A percentile compares a stretch with the other conserved stretches of the same genome.
Conservation (phyloP, 495 filamentous ascomycete genomes). For the Podospora bellae-mahoneyi region DNA sequence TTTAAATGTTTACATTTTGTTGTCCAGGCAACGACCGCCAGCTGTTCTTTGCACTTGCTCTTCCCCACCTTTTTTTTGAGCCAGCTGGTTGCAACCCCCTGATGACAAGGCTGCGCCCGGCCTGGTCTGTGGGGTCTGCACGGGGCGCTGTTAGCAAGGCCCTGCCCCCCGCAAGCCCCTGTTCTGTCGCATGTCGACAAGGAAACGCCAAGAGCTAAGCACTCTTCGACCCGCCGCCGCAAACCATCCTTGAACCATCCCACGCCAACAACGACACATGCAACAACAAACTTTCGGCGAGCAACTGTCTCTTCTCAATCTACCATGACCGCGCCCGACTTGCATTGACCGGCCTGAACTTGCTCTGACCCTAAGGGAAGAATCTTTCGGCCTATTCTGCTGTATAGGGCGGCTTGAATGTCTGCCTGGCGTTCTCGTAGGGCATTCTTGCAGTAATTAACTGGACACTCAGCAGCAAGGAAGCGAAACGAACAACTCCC, state of each 20-base stretch:
- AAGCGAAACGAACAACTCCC: not conserved
- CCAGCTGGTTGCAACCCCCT: conserved; percentile 5
- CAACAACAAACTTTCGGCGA: not conserved
- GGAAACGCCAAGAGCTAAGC: not conserved
- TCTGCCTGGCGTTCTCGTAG: conserved; percentile 1
- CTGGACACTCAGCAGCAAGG: not conserved
- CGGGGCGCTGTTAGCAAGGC: not conserved
- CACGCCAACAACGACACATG: not conserved
- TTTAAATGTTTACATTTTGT: conserved; percentile 22
- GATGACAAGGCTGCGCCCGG: conserved; percentile 2
- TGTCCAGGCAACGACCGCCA: conserved; percentile 12
- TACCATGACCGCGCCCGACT: not conserved
- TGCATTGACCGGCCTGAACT: not conserved
- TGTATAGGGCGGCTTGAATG: not conserved
- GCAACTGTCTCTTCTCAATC: not conserved
- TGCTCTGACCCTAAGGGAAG: not conserved
- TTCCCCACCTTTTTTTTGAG: not conserved
- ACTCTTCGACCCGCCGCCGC: not conserved
- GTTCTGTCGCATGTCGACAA: not conserved
- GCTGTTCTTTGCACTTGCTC: not conserved
- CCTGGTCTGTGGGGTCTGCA: not conserved
- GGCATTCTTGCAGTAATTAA: not conserved
- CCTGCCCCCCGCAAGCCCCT: not conserved
- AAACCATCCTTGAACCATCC: not conserved
- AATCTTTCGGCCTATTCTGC: not conserved